Evolutionary conservation across 345 rosid genomes (phyloP).

Genomic region (Pistacia atlantica): DNA sequence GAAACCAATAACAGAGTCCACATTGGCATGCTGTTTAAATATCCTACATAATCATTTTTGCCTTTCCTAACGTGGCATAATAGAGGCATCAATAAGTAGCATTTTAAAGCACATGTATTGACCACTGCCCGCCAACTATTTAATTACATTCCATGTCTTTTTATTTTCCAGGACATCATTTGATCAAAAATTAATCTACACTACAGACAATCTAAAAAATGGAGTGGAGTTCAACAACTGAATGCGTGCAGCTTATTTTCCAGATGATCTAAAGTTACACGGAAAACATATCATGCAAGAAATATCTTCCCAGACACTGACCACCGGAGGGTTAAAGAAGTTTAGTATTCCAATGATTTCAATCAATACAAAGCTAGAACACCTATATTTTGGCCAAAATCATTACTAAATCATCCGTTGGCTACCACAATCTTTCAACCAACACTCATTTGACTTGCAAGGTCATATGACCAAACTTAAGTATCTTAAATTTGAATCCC

Average conservation of each 20-base stretch:
- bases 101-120: neutral
- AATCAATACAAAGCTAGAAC: neutral
- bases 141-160: neutral
- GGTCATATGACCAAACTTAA: too few relatives aligned
- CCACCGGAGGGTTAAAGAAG: neutral
- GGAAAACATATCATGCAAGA: neutral
- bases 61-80: neutral
- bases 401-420: neutral
- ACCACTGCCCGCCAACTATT: neutral
- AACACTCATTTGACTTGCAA: too few relatives aligned
- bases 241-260: neutral
- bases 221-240: neutral
- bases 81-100: neutral
- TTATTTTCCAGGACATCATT: neutral
- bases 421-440: neutral
- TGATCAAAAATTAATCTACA: neutral
- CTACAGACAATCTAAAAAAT: too few relatives aligned
- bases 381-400: neutral
- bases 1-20: neutral
- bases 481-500: too few relatives aligned
- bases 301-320: neutral
- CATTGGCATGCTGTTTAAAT: neutral
- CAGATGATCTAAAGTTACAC: neutral
- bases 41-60: neutral
- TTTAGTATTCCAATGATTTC: neutral